Evolutionary conservation across 257 asterid species (phyloP).

Genomic region (Solanum neorickii): DNA sequence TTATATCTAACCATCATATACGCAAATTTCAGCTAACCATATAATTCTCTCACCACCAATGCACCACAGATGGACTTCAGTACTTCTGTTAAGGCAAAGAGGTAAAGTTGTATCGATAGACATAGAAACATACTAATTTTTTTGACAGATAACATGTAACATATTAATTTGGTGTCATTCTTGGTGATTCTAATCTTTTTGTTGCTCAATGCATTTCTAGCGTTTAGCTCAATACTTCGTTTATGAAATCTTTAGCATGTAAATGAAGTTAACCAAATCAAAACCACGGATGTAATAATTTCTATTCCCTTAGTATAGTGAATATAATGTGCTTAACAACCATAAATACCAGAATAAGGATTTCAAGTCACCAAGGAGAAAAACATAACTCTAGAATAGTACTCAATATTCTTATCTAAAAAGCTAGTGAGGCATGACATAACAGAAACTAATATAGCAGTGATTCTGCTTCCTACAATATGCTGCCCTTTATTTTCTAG

Average conservation of each 20-base stretch:
- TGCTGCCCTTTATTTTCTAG: neutral
- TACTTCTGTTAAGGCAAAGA: neutral
- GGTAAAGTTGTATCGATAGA: neutral
- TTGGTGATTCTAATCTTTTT: neutral
- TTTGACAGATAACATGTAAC: neutral
- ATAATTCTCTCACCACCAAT: neutral
- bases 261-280: neutral
- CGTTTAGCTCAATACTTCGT: neutral
- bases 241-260: neutral
- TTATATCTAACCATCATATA: neutral
- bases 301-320: neutral
- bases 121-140: neutral
- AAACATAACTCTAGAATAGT: neutral
- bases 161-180: neutral
- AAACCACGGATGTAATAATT: neutral
- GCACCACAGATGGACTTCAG: neutral
- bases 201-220: neutral
- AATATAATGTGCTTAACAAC: neutral
- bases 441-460: neutral
- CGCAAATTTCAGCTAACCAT: neutral
- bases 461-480: neutral
- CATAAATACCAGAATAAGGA: neutral
- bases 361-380: neutral
- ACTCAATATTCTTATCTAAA: neutral
- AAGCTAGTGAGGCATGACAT: neutral